Conservation (phyloP, 371 early-diverging fungal genomes). For the Cokeromyces recurvatus region DNA sequence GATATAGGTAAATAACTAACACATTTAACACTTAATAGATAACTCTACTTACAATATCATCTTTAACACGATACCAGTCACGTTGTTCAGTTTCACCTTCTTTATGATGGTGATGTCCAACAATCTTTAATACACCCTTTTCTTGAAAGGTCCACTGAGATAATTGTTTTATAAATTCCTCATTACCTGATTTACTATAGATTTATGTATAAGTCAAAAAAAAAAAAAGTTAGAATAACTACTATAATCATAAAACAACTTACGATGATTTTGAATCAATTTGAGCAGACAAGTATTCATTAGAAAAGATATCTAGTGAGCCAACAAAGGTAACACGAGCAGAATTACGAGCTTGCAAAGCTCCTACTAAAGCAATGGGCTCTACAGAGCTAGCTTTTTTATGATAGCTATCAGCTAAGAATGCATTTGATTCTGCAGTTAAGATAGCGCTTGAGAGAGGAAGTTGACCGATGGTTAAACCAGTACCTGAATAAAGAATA, state of each 20-base stretch:
- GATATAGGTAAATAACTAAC: neutral
- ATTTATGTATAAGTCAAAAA: too few relatives aligned
- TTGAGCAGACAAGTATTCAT: conserved; percentile 35
- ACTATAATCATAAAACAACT: too few relatives aligned
- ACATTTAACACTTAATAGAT: neutral
- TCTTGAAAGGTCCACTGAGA: conserved; percentile 92
- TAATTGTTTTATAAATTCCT: conserved; percentile 65
- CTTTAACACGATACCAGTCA: conserved; percentile 84
- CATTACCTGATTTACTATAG: conserved; percentile 60
- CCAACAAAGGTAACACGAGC: conserved; percentile 87
- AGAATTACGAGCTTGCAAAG: conserved; percentile 85
- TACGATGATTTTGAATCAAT: too few relatives aligned
- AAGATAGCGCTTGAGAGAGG: conserved; percentile 69
- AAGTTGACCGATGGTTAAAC: conserved; percentile 51
- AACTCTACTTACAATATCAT: conserved; percentile 71
- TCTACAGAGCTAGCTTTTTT: conserved; percentile 16
- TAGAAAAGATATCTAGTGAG: conserved; percentile 74
- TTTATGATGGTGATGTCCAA: conserved; percentile 65
- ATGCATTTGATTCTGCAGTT: conserved; percentile 58
- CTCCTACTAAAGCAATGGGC: conserved; percentile 64
- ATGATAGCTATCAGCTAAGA: conserved; percentile 38
- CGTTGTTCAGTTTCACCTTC: conserved; percentile 57
- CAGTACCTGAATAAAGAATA: conserved; percentile 76
- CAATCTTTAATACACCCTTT: conserved; percentile 77
- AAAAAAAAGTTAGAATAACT: too few relatives aligned